phyloP scores from a whole-genome alignment of 495 filamentous ascomycete species.

The Saxophila tyrrhenica region DNA sequence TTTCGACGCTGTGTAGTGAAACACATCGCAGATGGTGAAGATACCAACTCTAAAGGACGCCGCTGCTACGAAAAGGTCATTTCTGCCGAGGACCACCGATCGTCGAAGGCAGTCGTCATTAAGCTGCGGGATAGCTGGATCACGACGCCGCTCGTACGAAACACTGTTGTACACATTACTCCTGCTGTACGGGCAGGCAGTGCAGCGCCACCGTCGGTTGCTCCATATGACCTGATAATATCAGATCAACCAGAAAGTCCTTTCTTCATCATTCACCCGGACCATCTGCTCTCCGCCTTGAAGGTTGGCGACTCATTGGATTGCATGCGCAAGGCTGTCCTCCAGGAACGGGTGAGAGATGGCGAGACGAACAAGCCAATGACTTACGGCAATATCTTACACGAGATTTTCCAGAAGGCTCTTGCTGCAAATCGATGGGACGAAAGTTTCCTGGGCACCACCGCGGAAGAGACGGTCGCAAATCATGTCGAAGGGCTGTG shows the following conservation, averaged over 20 bases:
- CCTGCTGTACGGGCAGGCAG: background rate
- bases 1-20: slow-evolving; percentile 77
- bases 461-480: slow-evolving; percentile 53
- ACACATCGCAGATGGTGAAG: slow-evolving; percentile 54
- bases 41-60: slow-evolving; percentile 49
- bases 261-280: slow-evolving; percentile 86
- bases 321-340: slow-evolving; percentile 76
- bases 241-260: slow-evolving; percentile 56
- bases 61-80: slow-evolving; percentile 65
- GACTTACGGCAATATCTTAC: slow-evolving; percentile 82
- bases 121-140: slow-evolving; percentile 76
- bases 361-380: slow-evolving; percentile 63
- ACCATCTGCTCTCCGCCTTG: slow-evolving; percentile 88
- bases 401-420: slow-evolving; percentile 88
- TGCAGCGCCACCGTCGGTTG: slow-evolving; percentile 65
- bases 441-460: slow-evolving; percentile 44
- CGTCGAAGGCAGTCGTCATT: slow-evolving; percentile 52
- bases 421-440: slow-evolving; percentile 78
- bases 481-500: slow-evolving; percentile 79
- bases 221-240: slow-evolving; percentile 56
- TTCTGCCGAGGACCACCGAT: slow-evolving; percentile 61
- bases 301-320: slow-evolving; percentile 87
- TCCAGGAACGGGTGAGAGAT: slow-evolving; percentile 87
- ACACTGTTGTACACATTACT: slow-evolving; percentile 11
- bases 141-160: slow-evolving; percentile 45